Conservation (phyloP, 305 asterid species). For the Lippia alba region DNA sequence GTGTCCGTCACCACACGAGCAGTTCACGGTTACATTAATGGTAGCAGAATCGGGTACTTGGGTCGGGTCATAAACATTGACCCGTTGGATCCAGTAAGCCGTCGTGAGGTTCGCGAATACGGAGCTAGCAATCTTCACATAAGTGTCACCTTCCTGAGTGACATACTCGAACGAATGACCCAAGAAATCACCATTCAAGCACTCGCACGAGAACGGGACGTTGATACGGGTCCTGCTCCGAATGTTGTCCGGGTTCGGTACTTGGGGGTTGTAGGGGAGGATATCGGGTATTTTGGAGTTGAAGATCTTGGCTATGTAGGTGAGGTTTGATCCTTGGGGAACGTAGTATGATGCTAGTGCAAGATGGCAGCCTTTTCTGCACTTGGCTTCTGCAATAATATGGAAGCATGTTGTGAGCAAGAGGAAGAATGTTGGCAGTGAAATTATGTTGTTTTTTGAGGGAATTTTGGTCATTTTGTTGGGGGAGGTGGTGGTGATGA, state of each 20-base stretch:
- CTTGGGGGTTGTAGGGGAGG: slow-evolving; percentile 49
- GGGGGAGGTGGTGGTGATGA: slow-evolving; percentile 19
- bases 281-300: slow-evolving; percentile 44
- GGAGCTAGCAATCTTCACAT: slow-evolving; percentile 46
- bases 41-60: slow-evolving; percentile 45
- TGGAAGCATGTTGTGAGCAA: slow-evolving; percentile 30
- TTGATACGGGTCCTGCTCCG: slow-evolving; percentile 48
- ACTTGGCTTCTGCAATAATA: slow-evolving; percentile 48
- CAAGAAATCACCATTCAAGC: slow-evolving; percentile 71
- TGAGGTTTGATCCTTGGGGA: slow-evolving; percentile 63
- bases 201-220: slow-evolving; percentile 75
- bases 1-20: slow-evolving; percentile 66
- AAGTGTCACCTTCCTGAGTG: slow-evolving; percentile 66
- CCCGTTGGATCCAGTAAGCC: slow-evolving; percentile 62
- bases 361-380: slow-evolving; percentile 62
- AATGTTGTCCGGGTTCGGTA: slow-evolving; percentile 45
- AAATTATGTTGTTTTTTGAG: slow-evolving; percentile 10
- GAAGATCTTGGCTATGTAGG: slow-evolving; percentile 60
- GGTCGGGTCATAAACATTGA: slow-evolving; percentile 58
- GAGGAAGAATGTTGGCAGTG: slow-evolving; percentile 21
- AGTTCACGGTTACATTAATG: slow-evolving; percentile 78
- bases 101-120: slow-evolving; percentile 67
- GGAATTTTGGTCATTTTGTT: slow-evolving; percentile 32
- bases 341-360: slow-evolving; percentile 77
- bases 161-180: slow-evolving; percentile 65